These are phyloP conservation scores for Botrytis aclada DNA, from an alignment of 2,329 filamentous ascomycete species.

Conservation along the genomic window DNA sequence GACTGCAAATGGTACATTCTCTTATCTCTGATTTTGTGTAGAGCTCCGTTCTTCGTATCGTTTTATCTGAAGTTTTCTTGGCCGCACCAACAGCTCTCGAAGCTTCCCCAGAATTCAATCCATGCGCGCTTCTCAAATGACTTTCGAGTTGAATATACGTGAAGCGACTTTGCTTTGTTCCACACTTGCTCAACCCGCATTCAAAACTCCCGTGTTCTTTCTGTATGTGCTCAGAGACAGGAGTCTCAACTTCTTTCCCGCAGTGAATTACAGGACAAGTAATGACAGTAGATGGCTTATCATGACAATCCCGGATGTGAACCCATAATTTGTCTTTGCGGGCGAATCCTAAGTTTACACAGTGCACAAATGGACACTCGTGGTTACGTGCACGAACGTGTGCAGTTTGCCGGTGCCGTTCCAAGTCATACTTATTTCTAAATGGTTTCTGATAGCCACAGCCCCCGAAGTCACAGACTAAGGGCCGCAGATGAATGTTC, in stretches of 20 bases:
- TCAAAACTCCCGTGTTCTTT: constrained; percentile 4
- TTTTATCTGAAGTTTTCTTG: not conserved
- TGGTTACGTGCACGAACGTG: not conserved
- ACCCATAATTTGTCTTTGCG: constrained; percentile 11
- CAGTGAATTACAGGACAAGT: not conserved
- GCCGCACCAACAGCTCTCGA: not conserved
- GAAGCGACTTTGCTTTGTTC: not conserved
- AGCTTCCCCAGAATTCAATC: not conserved
- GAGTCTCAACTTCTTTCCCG: not conserved
- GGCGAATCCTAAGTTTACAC: not conserved
- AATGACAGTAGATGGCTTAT: not conserved
- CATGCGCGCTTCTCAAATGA: not conserved
- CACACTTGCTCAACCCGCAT: constrained; percentile 2
- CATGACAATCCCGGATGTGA: not conserved
- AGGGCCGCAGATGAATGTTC: constrained; percentile 8
- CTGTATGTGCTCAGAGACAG: constrained; percentile 13
- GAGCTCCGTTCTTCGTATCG: not conserved
- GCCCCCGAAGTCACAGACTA: not conserved
- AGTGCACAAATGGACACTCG: constrained; percentile 3
- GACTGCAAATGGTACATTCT: not conserved
- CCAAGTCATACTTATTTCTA: constrained; percentile 15
- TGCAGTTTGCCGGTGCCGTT: not conserved
- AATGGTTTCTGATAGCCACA: constrained; percentile 17
- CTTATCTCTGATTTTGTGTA: not conserved
- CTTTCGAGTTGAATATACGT: not conserved